Base-by-base conservation (phyloP, 257 asterid genomes). In the Lithospermum erythrorhizon region DNA sequence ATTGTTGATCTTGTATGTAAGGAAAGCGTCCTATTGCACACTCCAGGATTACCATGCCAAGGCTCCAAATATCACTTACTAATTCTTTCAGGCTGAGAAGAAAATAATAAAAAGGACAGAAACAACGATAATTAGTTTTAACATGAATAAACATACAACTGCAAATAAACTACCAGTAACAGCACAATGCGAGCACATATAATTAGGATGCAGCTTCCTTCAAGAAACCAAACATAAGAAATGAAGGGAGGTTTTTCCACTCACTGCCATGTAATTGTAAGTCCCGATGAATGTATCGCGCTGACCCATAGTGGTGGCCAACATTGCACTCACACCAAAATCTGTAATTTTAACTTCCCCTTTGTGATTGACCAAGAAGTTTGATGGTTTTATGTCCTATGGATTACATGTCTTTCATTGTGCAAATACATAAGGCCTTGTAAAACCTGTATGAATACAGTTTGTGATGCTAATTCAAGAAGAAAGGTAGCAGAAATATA, bases 1-100 rank as follows among this genome's bases (percentile, higher is more conserved):
- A 75, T 78, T 83, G 95, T 75, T 84, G 94, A 68, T 93, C 95
- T 65, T 88, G 86, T 59, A 87, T 76, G 76, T 93, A 93, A 76
- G 99, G 99, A 83, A 93, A 93, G 55, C 84, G 89, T n/a, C 97
- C 99, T 0, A 87, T 89, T 22, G 99, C 96, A 79, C 96, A 89
- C 83, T 93, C 99, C 53, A 93, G 95, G 74, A 87, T 82, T 68
- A 93, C 99, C 96, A 93, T 77, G 41, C 90, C 86, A 59, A 81
- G 65, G 61, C 86, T 81, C 86, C 86, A 81, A 48, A 81, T 81
- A 69, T 77, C 86, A 70, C 86, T 81, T 66, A 65, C 95, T 93
- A 61, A 93, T 89, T 77, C 99, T 79, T 71, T 93, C 99, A 68
- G 97, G 99, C 99, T 93, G 66, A 57, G 79, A 37, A 48, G 58